These are phyloP conservation scores for Clarireedia monteithiana DNA, from an alignment of 2,329 filamentous ascomycete genomes.

Conservation along the genomic window DNA sequence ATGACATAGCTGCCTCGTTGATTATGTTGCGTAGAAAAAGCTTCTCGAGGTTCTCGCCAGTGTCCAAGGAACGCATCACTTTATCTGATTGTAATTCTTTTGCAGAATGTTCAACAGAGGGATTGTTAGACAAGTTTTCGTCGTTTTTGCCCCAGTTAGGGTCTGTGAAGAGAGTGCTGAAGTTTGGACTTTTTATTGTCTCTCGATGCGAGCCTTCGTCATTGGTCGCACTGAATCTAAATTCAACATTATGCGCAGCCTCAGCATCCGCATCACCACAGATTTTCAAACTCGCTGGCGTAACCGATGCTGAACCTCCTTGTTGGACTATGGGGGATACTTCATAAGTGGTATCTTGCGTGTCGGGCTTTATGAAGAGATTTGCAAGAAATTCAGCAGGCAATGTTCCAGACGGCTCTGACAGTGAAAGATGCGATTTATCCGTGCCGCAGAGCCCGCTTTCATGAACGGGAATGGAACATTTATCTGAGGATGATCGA, in stretches of 20 bases:
- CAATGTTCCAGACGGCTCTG: not conserved
- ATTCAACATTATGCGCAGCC: not conserved
- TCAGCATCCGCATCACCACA: not conserved
- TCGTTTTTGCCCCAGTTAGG: not conserved
- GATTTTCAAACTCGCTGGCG: not conserved
- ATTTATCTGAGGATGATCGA: not conserved
- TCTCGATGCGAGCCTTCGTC: not conserved
- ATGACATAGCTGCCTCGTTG: too few relatives aligned
- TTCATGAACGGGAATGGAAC: not conserved
- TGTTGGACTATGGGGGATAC: not conserved
- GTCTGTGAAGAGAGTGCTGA: conserved; percentile 11
- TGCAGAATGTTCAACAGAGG: not conserved
- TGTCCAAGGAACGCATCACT: too few relatives aligned
- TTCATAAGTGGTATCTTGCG: not conserved
- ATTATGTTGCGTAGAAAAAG: too few relatives aligned
- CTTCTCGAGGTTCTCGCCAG: too few relatives aligned
- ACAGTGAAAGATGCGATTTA: not conserved
- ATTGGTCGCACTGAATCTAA: not conserved
- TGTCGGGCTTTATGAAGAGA: not conserved
- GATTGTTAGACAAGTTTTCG: not conserved
- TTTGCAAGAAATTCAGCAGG: not conserved
- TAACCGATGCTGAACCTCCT: not conserved
- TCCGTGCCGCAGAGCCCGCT: not conserved
- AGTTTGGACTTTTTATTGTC: not conserved
- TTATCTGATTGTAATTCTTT: too few relatives aligned